Evolutionary conservation across 768 basidiomycete species (phyloP).

Genomic region (Phanerochaete carnosa): DNA sequence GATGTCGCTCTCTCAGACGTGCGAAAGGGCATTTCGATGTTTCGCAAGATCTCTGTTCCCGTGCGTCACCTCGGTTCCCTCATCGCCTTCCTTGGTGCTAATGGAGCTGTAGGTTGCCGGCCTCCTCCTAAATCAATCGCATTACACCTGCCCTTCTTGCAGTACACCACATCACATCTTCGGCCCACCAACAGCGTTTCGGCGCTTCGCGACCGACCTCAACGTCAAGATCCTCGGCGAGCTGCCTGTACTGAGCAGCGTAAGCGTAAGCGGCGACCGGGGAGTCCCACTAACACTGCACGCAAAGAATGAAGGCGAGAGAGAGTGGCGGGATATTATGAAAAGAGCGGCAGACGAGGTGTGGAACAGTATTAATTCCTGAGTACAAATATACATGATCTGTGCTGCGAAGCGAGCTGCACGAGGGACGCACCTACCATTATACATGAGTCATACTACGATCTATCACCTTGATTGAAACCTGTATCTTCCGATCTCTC

Average conservation of each 20-base stretch:
- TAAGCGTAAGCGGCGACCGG: slow-evolving; percentile 69
- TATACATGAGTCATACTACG: no score
- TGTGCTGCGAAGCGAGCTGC: no score
- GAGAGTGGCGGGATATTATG: slow-evolving; percentile 28
- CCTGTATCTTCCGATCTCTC: no score
- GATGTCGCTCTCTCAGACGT: slow-evolving; percentile 91
- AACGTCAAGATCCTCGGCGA: slow-evolving; percentile 69
- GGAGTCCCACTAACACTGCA: slow-evolving; percentile 54
- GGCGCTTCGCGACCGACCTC: slow-evolving; percentile 52
- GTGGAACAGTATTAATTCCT: slow-evolving; percentile 6
- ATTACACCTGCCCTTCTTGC: slow-evolving; percentile 78
- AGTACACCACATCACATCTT: slow-evolving; percentile 60
- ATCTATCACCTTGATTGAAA: no score
- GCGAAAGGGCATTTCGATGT: slow-evolving; percentile 89
- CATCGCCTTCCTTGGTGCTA: not conserved
- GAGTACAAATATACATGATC: no score
- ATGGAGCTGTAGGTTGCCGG: slow-evolving; percentile 65
- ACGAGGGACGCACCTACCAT: no score
- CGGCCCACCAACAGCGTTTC: slow-evolving; percentile 67
- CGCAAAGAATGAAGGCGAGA: slow-evolving; percentile 18
- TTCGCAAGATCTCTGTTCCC: slow-evolving; percentile 83
- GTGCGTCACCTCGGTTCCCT: slow-evolving; percentile 42
- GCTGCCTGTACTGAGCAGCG: slow-evolving; percentile 72
- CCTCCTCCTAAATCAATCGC: slow-evolving; percentile 82
- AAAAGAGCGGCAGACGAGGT: slow-evolving; percentile 16